Base-by-base conservation (phyloP, 2,329 filamentous ascomycete species). In the Paracoccidioides lutzii region DNA sequence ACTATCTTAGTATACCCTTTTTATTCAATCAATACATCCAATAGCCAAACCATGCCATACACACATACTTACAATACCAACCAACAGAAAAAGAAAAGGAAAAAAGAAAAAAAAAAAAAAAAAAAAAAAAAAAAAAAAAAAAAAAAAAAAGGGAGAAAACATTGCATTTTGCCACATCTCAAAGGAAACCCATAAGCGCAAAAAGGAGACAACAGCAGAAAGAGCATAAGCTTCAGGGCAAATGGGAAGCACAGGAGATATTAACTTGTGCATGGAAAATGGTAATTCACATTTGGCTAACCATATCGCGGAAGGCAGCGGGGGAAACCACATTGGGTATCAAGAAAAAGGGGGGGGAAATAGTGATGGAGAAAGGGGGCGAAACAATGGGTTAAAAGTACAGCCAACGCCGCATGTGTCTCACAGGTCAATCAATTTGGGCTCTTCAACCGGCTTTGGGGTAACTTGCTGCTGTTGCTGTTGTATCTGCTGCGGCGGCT, bases 361-460 rank as follows among this genome's bases (percentile, higher is more conserved):
- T 46, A 46, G 28, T 32, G 33, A 10, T 14, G 30, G 30, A 5
- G 10, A 10, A 22, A 3, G 22, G 6, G 14, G 44, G 5, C 6
- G 10, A 14, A 46, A 33, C 28, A 32, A 35, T 12, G 5, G 2
- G 4, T 10, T 35, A 14, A 37, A 5, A 49, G n/a, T 12, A 14
- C 10, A 9, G 3, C 6, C 3, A 49, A 2, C 4, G 32, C 14
- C 42, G 37, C 7, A 38, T 7, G 1, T 43, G 6, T 45, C n/a
- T 69, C 70, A 90, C 59, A 91, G 76, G 69, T 93, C 88, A 70
- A 93, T 93, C 64, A 93, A 71, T 57, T 83, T 32, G 9, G 33
- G 85, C 70, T 91, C 88, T 70, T 91, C 87, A 49, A 85, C 66
- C 69, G 76, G 66, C 61, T 78, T 73, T 44, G 74, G 71, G 55